These are phyloP conservation scores for Tylopilus sp. DNA, from an alignment of 768 basidiomycete genomes.

Conservation along the genomic window DNA sequence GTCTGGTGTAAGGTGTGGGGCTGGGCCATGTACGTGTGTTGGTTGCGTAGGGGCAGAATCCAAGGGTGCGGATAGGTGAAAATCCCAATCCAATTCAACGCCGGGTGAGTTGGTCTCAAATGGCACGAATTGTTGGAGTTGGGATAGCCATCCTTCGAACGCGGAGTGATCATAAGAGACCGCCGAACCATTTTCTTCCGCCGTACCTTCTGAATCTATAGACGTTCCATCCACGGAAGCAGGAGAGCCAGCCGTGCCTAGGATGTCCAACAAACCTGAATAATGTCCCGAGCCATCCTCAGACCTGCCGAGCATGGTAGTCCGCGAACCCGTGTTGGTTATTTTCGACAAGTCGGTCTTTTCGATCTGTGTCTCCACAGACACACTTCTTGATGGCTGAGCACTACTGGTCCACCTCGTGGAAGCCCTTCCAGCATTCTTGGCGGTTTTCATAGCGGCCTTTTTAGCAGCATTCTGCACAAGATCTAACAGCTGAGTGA, in stretches of 20 bases:
- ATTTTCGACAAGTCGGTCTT: background rate
- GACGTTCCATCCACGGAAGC: conserved; percentile 8
- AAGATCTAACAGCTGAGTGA: conserved; percentile 56
- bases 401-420: conserved; percentile 31
- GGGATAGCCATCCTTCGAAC: conserved; percentile 50
- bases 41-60: background rate
- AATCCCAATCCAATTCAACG: conserved; percentile 10
- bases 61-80: background rate
- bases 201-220: conserved; percentile 7
- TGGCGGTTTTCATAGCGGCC: conserved; percentile 49
- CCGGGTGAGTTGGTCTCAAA: conserved; percentile 5
- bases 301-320: background rate
- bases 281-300: conserved; percentile 33
- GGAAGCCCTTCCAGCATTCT: background rate
- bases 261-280: conserved; percentile 37
- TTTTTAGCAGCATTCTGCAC: conserved; percentile 60
- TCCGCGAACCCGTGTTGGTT: background rate
- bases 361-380: conserved; percentile 13
- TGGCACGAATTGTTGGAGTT: conserved; percentile 44
- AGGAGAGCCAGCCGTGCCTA: conserved; percentile 1
- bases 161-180: conserved; percentile 35
- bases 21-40: background rate
- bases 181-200: conserved; percentile 6
- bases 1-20: conserved; percentile 10
- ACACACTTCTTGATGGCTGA: conserved; percentile 30